Conservation (phyloP, 139 green algal genomes). For the Ostreobium quekettii region DNA sequence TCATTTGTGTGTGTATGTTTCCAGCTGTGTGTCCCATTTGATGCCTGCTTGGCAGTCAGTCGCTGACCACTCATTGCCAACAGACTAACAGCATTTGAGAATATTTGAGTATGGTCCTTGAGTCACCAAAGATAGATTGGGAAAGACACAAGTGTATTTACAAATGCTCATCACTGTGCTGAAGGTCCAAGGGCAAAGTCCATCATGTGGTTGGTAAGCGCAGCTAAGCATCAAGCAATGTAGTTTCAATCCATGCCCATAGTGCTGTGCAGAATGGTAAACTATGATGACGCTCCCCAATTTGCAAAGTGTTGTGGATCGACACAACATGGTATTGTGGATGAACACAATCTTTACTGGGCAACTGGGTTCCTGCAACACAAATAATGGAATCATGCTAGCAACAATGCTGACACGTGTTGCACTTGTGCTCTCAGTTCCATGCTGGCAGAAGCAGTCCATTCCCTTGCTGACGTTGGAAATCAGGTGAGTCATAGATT, state of each 20-base stretch:
- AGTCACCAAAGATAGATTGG: too few species aligned
- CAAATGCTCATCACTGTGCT: too few species aligned
- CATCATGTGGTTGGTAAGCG: too few species aligned
- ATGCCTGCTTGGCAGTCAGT: too few species aligned
- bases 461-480: constrained; percentile 73
- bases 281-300: not conserved
- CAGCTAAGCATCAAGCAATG: too few species aligned
- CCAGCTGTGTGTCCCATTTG: too few species aligned
- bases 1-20: too few species aligned
- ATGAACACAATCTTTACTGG: not conserved
- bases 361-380: not conserved
- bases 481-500: constrained; percentile 61
- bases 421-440: constrained; percentile 36
- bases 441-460: constrained; percentile 82
- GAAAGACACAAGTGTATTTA: too few species aligned
- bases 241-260: not conserved
- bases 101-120: too few species aligned
- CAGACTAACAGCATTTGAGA: too few species aligned
- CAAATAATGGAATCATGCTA: not conserved
- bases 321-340: not conserved
- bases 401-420: not conserved
- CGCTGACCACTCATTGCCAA: too few species aligned
- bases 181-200: too few species aligned
- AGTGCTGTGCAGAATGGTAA: not conserved
- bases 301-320: not conserved